Base-by-base conservation (phyloP, 805 yeast genomes). In the Myxozyma udenii region DNA sequence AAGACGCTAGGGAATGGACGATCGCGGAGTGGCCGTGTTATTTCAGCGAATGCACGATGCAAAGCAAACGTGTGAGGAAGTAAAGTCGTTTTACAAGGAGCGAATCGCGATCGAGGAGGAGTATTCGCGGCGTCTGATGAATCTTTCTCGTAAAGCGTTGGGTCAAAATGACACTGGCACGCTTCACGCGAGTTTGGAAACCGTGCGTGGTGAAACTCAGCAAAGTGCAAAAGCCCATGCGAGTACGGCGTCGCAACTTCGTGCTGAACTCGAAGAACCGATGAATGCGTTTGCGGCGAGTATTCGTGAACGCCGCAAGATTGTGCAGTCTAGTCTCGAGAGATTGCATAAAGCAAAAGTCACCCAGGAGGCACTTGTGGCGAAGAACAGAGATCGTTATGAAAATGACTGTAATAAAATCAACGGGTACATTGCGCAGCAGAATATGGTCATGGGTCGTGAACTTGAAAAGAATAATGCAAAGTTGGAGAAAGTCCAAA, bases 31-130 rank as follows among this genome's bases (percentile, higher is more conserved):
- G 40, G 70, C 70, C 12, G 72, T 75, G 9, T 68, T 87, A 18
- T 74, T 78, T 46, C 74, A 72, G 55, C 77, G 83, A 52, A 76
- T 84, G 72, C 76, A 78, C 59, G 74, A 78, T 52, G 79, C 88
- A 6, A 72, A 78, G 37, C 75, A 74, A 42, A 83, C 93, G 0
- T 67, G 78, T 44, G 81, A 79, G 25, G 78, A 75, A 26, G 61
- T 83, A 16, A 64, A 70, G 6, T 59, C 62, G 1, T 80, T 76
- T 55, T 80, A 79, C 66, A 76, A 72, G 52, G 85, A 81, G 50
- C 62, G 75, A 35, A 69, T 78, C 1, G 71, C 78, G 14, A 76
- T 88, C 36, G 96, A 87, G 62, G 84, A 81, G 54, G 95, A 88
- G 23, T 86, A 85, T 62, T 70, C 82, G 35, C 76, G 78, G 49